Conservation (phyloP, 2,329 filamentous ascomycete genomes). For the Plenodomus lindquistii region DNA sequence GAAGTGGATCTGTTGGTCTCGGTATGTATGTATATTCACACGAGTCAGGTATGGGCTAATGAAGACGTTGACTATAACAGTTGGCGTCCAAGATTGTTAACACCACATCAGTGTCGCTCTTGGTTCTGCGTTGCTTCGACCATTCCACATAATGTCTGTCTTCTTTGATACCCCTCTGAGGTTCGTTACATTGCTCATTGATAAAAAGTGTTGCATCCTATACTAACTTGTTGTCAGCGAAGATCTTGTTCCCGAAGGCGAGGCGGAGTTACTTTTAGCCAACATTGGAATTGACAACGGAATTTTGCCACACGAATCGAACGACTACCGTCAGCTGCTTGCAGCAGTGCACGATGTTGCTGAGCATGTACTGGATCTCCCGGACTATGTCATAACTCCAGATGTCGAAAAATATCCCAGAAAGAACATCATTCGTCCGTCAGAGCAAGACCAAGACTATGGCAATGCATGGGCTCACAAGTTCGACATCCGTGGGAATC, state of each 20-base stretch:
- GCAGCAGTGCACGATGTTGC: conserved; percentile 59
- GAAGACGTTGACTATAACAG: background rate
- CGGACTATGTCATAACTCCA: conserved; percentile 53
- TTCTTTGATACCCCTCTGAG: conserved; percentile 33
- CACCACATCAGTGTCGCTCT: background rate
- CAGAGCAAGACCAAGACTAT: conserved; percentile 34
- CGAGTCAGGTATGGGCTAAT: background rate
- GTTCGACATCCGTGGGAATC: conserved; percentile 49
- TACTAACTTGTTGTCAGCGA: conserved; percentile 17
- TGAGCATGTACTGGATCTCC: conserved; percentile 49
- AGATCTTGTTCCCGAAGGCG: conserved; percentile 26
- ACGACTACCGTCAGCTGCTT: conserved; percentile 54
- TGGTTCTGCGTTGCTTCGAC: background rate
- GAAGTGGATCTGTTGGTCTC: background rate
- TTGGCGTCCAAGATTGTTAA: background rate
- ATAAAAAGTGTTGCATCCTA: background rate
- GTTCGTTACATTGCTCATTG: conserved; percentile 7
- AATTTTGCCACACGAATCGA: conserved; percentile 44
- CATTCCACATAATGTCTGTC: conserved; percentile 24
- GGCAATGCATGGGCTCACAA: conserved; percentile 58
- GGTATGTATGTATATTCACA: background rate
- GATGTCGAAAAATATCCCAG: conserved; percentile 53
- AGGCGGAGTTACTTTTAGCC: conserved; percentile 24
- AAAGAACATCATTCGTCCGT: conserved; percentile 49
- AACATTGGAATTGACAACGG: conserved; percentile 28